Conservation (phyloP, 257 asterid species). For the Agastache rugosa region DNA sequence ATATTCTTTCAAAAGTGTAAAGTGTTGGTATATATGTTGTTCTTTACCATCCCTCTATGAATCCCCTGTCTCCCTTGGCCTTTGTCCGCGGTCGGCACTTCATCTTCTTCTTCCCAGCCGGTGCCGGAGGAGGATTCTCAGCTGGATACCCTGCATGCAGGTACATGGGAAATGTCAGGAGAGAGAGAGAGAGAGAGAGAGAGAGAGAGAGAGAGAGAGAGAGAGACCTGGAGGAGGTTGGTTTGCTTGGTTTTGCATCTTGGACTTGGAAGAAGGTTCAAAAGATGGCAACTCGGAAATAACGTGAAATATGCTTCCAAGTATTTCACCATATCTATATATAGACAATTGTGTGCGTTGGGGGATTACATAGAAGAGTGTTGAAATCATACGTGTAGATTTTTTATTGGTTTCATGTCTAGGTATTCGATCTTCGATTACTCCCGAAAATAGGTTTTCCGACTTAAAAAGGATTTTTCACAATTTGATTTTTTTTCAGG, state of each 20-base stretch:
- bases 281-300: neutral
- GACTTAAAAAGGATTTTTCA: too few relatives aligned
- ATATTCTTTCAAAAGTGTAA: neutral
- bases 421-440: too few relatives aligned
- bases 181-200: conserved; percentile 19
- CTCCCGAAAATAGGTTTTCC: too few relatives aligned
- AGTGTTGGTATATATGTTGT: neutral
- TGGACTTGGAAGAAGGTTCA: conserved; percentile 22
- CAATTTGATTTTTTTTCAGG: too few relatives aligned
- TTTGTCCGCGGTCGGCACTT: conserved; percentile 51
- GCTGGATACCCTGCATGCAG: conserved; percentile 59
- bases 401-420: neutral
- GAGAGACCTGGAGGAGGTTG: conserved; percentile 58
- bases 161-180: neutral
- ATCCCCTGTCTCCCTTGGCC: conserved; percentile 74
- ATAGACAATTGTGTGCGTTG: neutral
- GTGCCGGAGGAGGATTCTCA: conserved; percentile 38
- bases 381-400: neutral
- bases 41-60: conserved; percentile 72
- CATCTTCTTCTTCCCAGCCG: conserved; percentile 51
- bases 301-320: neutral
- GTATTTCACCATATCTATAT: conserved; percentile 17
- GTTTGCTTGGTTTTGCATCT: conserved; percentile 51
- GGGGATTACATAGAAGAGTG: neutral
- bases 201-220: conserved; percentile 20